Evolutionary conservation across 2,329 filamentous ascomycete genomes (phyloP), one percentile per base, ranked within the genome.

Genomic region (Graphilbum sp.): DNA sequence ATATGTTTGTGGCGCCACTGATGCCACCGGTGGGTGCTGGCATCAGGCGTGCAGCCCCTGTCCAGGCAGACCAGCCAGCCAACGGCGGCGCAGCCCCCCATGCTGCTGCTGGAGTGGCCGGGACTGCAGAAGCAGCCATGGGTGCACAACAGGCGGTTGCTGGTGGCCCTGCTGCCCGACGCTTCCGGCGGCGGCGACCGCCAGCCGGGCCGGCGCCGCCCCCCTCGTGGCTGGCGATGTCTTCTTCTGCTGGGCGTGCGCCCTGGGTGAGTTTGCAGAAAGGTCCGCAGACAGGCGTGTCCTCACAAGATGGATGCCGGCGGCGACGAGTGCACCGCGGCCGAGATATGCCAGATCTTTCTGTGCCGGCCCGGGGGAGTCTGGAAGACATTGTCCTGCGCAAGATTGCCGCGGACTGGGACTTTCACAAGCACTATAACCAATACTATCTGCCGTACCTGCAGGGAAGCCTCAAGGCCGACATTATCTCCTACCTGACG

Each of bases 191-290:
- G n/a, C 59, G 64, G 40, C 61, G 69, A 39, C 53, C 65, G 17
- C 72, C 72, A 10, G 62, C 73, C 2, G 73, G 73, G 0, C 73
- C 73, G 18, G 63, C 71, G 20, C 64, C 73, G 18, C 73, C 73
- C 2, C 60, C 61, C 29, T 75, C 69, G 49, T 78, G 73, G 73
- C 51, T 62, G 40, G 45, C 57, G 42, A 47, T 51, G 41, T 57
- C 56, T n/a, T n/a, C n/a, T n/a, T n/a, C n/a, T n/a, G n/a, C n/a
- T n/a, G n/a, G n/a, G n/a, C n/a, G n/a, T n/a, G n/a, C n/a, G n/a
- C n/a, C n/a, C n/a, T n/a, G n/a, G n/a, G n/a, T n/a, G n/a, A n/a
- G n/a, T n/a, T n/a, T n/a, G n/a, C n/a, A n/a, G n/a, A n/a, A n/a
- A n/a, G n/a, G n/a, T n/a, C n/a, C n/a, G n/a, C n/a, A n/a, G n/a